A percentile compares a stretch with the other conserved stretches of the same genome.
Evolutionary conservation across 768 basidiomycete genomes (phyloP).

Genomic region (Amanita jacksonii): DNA sequence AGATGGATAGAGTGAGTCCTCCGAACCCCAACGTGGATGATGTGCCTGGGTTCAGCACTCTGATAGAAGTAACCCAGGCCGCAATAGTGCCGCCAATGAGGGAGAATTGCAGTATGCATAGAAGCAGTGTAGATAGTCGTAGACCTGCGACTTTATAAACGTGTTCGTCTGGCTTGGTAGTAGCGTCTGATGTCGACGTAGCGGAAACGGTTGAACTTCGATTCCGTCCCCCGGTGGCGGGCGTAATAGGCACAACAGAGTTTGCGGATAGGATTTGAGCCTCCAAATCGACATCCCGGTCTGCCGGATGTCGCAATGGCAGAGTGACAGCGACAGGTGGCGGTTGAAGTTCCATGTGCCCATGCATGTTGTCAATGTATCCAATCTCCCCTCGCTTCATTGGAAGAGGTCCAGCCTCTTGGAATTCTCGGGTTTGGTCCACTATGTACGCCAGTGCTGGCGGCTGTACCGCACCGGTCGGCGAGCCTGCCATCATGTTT

Average conservation of each 20-base stretch:
- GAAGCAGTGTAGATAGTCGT: slow-evolving; percentile 32
- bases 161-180: slow-evolving; percentile 13
- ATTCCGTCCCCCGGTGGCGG: slow-evolving; percentile 12
- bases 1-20: slow-evolving; percentile 31
- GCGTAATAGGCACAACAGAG: slow-evolving; percentile 10
- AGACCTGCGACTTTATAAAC: slow-evolving; percentile 33
- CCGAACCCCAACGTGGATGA: slow-evolving; percentile 7
- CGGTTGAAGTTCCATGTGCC: slow-evolving; percentile 9
- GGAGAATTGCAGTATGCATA: slow-evolving; percentile 30
- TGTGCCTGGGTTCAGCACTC: slow-evolving; percentile 6
- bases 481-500: background rate
- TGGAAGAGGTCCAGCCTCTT: slow-evolving; percentile 55
- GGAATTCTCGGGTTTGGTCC: slow-evolving; percentile 9
- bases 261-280: slow-evolving; percentile 9
- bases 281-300: slow-evolving; percentile 19
- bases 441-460: background rate
- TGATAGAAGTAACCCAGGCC: slow-evolving; percentile 42
- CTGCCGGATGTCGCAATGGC: slow-evolving; percentile 46
- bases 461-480: background rate
- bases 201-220: slow-evolving; percentile 5
- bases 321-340: slow-evolving; percentile 14
- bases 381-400: slow-evolving; percentile 60
- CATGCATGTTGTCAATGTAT: slow-evolving; percentile 35
- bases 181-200: slow-evolving; percentile 5
- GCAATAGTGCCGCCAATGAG: slow-evolving; percentile 38